These are phyloP conservation scores for Termitomyces sp. DNA, from an alignment of 768 basidiomycete species.

Conservation along the genomic window DNA sequence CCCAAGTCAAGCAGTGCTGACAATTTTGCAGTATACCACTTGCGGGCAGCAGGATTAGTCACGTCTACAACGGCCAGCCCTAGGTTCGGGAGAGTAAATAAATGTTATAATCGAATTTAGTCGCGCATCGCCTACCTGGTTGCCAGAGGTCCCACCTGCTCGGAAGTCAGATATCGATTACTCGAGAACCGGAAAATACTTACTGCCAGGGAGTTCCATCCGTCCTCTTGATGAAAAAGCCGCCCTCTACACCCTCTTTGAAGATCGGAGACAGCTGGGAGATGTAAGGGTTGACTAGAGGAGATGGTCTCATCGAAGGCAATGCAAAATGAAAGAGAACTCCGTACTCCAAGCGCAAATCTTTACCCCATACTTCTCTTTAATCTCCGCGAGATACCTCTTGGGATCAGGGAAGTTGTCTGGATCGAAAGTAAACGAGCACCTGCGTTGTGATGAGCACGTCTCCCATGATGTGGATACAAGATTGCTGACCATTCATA, in stretches of 20 bases:
- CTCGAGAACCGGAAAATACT: slow-evolving; percentile 20
- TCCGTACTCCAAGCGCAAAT: slow-evolving; percentile 63
- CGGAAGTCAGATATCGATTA: slow-evolving; percentile 1
- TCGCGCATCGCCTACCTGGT: slow-evolving; percentile 24
- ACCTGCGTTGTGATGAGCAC: slow-evolving; percentile 33
- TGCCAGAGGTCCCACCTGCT: slow-evolving; percentile 60
- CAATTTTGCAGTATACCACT: slow-evolving; percentile 53
- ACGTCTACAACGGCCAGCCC: slow-evolving; percentile 58
- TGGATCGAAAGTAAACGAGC: slow-evolving; percentile 72
- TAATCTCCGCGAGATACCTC: slow-evolving; percentile 55
- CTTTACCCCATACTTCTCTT: slow-evolving; percentile 58
- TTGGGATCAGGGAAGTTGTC: slow-evolving; percentile 72
- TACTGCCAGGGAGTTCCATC: slow-evolving; percentile 68
- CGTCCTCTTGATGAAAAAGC: slow-evolving; percentile 63
- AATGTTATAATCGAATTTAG: not conserved
- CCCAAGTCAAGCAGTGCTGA: slow-evolving; percentile 45
- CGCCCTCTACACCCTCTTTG: slow-evolving; percentile 59
- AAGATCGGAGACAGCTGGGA: slow-evolving; percentile 67
- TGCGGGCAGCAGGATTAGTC: slow-evolving; percentile 46
- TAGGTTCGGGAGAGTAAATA: not conserved
- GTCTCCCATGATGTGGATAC: not conserved
- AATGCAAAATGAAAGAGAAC: not conserved
- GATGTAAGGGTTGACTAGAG: slow-evolving; percentile 66
- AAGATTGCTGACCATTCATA: slow-evolving; percentile 47
- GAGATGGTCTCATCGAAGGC: not conserved